These are phyloP conservation scores for Trichoderma asperelloides DNA, from an alignment of 495 filamentous ascomycete genomes.

Conservation along the genomic window DNA sequence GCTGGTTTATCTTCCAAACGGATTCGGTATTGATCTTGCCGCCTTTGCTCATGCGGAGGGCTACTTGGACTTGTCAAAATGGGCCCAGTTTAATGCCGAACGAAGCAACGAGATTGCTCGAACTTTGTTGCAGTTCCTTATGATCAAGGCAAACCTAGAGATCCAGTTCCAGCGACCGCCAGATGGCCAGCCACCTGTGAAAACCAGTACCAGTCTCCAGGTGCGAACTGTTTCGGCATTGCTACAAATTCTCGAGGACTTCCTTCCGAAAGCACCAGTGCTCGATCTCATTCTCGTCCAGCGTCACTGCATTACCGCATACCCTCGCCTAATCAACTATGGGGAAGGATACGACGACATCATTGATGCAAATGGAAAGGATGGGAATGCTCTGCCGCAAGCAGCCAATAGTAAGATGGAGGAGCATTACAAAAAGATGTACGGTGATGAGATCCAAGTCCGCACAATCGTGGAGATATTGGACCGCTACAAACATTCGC, in stretches of 20 bases:
- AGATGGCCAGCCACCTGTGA: slow-evolving; percentile 45
- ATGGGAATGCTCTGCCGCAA: slow-evolving; percentile 68
- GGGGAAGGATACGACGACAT: slow-evolving; percentile 85
- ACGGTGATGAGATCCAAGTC: slow-evolving; percentile 75
- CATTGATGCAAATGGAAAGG: slow-evolving; percentile 72
- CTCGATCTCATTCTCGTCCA: slow-evolving; percentile 54
- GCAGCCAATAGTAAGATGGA: slow-evolving; percentile 86
- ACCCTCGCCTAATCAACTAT: slow-evolving; percentile 94
- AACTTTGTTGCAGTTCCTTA: slow-evolving; percentile 62
- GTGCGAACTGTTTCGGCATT: slow-evolving; percentile 79
- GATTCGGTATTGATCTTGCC: slow-evolving; percentile 81
- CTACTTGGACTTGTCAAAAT: slow-evolving; percentile 69
- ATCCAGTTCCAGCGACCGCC: slow-evolving; percentile 55
- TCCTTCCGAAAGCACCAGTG: slow-evolving; percentile 36
- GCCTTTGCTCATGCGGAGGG: slow-evolving; percentile 79
- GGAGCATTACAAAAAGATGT: slow-evolving; percentile 93
- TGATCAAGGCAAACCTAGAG: slow-evolving; percentile 77
- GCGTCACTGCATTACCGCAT: slow-evolving; percentile 80
- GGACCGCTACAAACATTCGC: slow-evolving; percentile 74
- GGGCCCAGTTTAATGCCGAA: slow-evolving; percentile 60
- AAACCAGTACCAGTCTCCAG: slow-evolving; percentile 49
- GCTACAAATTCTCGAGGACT: slow-evolving; percentile 67
- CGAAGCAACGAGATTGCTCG: slow-evolving; percentile 52
- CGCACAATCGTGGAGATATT: slow-evolving; percentile 73
- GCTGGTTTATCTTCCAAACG: slow-evolving; percentile 62